Evolutionary conservation across 2,329 filamentous ascomycete genomes (phyloP).

Genomic region (Onygenales sp.): DNA sequence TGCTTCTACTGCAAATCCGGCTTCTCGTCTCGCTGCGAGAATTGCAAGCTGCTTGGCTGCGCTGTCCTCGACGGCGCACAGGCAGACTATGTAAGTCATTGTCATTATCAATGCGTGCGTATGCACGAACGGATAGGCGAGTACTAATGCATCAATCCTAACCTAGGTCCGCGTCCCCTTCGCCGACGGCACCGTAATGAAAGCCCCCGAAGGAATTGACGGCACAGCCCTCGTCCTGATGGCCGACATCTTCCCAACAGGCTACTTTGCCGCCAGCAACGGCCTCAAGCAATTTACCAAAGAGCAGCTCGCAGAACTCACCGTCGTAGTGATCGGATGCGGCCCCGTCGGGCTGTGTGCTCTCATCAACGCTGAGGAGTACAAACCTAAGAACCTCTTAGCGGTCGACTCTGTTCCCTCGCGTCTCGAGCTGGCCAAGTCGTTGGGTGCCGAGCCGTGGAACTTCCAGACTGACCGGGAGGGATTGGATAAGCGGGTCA

Average conservation of each 20-base stretch:
- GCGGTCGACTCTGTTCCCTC: constrained; percentile 70
- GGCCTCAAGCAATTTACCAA: constrained; percentile 56
- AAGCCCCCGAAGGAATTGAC: constrained; percentile 60
- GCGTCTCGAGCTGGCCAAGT: constrained; percentile 61
- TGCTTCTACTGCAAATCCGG: constrained; percentile 81
- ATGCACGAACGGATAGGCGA: no score
- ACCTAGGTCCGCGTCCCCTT: constrained; percentile 59
- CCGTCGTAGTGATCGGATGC: constrained; percentile 73
- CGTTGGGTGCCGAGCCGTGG: constrained; percentile 70
- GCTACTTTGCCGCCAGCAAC: constrained; percentile 73
- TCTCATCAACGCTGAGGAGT: constrained; percentile 65
- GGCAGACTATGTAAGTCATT: constrained; percentile 56
- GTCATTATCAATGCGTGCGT: constrained; percentile 5
- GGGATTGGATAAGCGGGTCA: constrained; percentile 58
- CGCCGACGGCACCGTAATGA: constrained; percentile 71
- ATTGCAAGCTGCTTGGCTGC: constrained; percentile 62
- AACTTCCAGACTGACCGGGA: constrained; percentile 63
- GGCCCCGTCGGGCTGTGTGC: constrained; percentile 81
- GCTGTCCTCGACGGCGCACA: constrained; percentile 64
- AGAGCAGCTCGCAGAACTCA: constrained; percentile 54
- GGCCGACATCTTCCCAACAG: constrained; percentile 83
- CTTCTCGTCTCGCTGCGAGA: constrained; percentile 66
- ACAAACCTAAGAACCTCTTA: constrained; percentile 64
- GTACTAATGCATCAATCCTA: no score
- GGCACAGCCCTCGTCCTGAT: constrained; percentile 72